phyloP scores from a whole-genome alignment of 352 stramenopile species.

The Phytophthora tentaculata region DNA sequence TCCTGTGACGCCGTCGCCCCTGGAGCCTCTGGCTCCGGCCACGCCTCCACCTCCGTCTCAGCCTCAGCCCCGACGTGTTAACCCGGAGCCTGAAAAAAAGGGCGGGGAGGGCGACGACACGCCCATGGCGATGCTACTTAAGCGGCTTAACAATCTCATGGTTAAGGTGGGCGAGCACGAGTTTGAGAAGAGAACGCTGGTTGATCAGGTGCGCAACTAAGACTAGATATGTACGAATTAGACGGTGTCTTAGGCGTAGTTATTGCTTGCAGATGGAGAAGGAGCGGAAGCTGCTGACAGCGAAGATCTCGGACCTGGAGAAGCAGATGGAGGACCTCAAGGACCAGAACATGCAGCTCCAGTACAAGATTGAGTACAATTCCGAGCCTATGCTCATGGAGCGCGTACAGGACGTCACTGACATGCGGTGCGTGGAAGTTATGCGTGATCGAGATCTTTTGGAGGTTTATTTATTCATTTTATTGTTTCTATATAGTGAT shows the following conservation, averaged over 20 bases:
- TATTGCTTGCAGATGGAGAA: slow-evolving; percentile 71
- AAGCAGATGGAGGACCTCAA: slow-evolving; percentile 72
- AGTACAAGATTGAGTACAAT: slow-evolving; percentile 86
- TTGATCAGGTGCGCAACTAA: slow-evolving; percentile 51
- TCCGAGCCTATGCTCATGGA: slow-evolving; percentile 86
- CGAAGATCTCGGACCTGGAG: slow-evolving; percentile 52
- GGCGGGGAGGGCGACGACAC: slow-evolving; percentile 40
- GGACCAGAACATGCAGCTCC: slow-evolving; percentile 84
- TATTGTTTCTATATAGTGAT: slow-evolving; percentile 36
- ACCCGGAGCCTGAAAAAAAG: neutral
- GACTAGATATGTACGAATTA: neutral
- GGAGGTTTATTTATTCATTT: slow-evolving; percentile 2
- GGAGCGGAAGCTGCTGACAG: slow-evolving; percentile 58
- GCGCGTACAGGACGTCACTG: slow-evolving; percentile 76
- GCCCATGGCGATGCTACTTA: slow-evolving; percentile 79
- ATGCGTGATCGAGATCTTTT: neutral
- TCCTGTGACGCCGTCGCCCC: slow-evolving; percentile 43
- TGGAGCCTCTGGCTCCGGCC: slow-evolving; percentile 25
- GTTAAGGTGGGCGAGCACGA: slow-evolving; percentile 86
- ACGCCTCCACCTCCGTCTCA: slow-evolving; percentile 25
- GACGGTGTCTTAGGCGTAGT: neutral
- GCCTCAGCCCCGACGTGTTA: slow-evolving; percentile 1
- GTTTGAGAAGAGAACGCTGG: slow-evolving; percentile 88
- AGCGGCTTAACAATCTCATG: slow-evolving; percentile 84
- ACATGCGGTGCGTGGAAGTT: slow-evolving; percentile 59